phyloP scores from a whole-genome alignment of 345 rosid genomes.

The Lenwebbia sp. region DNA sequence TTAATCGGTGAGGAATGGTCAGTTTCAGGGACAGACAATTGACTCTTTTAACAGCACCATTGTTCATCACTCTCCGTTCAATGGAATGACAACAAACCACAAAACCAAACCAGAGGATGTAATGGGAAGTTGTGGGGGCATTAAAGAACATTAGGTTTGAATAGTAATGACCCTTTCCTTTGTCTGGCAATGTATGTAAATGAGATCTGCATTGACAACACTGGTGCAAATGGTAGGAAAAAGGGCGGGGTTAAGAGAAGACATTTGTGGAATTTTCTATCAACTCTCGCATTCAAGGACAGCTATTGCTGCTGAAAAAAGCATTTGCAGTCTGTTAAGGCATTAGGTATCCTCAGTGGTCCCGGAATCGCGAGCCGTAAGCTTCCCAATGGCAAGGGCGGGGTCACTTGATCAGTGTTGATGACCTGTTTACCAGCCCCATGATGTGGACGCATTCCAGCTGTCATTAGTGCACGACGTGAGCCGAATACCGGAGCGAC shows the following conservation, averaged over 20 bases:
- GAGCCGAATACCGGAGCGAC: background rate
- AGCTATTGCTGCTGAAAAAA: background rate
- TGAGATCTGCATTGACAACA: background rate
- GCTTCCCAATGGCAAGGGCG: background rate
- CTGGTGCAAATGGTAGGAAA: background rate
- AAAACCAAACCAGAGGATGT: background rate
- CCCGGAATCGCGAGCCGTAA: background rate
- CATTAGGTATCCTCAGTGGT: background rate
- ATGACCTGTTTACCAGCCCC: background rate
- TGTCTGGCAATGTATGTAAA: background rate
- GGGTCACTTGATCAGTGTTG: background rate
- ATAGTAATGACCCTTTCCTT: background rate
- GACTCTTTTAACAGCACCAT: background rate
- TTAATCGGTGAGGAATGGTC: background rate
- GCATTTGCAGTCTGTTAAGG: background rate
- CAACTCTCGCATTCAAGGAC: background rate
- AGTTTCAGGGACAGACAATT: background rate
- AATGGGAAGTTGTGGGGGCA: background rate
- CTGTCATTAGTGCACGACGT: background rate
- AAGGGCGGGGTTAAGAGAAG: background rate
- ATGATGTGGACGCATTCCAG: background rate
- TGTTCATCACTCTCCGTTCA: background rate
- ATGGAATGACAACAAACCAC: background rate
- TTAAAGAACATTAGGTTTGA: background rate
- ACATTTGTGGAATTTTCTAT: background rate